These are phyloP conservation scores for Volvox reticuliferus DNA, from an alignment of 139 green algal species.

Conservation along the genomic window DNA sequence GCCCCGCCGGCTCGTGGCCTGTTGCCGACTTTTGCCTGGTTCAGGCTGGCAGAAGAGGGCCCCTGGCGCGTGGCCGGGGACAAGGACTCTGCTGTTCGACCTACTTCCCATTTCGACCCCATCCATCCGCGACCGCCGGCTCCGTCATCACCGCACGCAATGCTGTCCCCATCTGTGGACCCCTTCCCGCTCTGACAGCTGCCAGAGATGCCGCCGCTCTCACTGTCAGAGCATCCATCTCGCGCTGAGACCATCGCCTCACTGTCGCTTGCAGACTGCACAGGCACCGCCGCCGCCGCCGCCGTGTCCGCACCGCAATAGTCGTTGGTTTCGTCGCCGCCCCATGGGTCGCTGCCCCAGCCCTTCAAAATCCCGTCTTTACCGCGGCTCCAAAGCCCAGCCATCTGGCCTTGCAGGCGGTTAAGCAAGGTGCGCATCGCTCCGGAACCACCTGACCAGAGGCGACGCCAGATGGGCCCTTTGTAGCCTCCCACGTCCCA, in stretches of 20 bases:
- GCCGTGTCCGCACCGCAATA: too few species aligned
- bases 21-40: too few species aligned
- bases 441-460: background rate
- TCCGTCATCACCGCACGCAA: too few species aligned
- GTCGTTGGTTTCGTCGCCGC: background rate
- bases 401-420: constrained; percentile 1
- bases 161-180: too few species aligned
- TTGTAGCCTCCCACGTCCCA: too few species aligned
- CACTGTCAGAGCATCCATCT: background rate
- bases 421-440: background rate
- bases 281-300: too few species aligned
- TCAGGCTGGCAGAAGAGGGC: background rate
- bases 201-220: background rate
- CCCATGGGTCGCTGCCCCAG: background rate
- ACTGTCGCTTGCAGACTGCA: background rate
- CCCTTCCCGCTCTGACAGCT: background rate
- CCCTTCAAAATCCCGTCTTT: background rate
- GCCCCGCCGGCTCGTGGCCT: too few species aligned
- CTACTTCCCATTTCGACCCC: too few species aligned
- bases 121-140: too few species aligned
- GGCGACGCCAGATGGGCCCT: background rate
- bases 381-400: background rate
- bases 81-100: too few species aligned
- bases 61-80: background rate
- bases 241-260: background rate